Evolutionary conservation across 352 stramenopile genomes (phyloP).

Genomic region (Pythium coloratum): DNA sequence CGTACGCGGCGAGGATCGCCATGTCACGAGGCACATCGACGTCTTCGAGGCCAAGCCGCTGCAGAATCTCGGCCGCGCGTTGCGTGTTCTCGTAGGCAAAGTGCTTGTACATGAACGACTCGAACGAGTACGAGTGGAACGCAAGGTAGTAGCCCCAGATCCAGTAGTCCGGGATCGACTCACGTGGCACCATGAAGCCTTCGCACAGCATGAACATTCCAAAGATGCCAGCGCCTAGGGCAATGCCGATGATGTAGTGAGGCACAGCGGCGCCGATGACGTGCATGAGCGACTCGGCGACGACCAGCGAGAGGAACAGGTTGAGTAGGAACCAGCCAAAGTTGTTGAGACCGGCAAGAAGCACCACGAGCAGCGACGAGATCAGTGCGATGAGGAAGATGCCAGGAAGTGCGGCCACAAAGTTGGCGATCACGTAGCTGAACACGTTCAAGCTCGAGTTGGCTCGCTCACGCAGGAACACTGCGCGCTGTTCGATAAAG

Average conservation of each 20-base stretch:
- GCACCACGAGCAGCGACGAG: slow-evolving; percentile 33
- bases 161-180: slow-evolving; percentile 40
- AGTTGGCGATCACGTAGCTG: slow-evolving; percentile 58
- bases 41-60: slow-evolving; percentile 27
- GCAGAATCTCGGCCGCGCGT: slow-evolving; percentile 18
- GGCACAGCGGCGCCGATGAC: slow-evolving; percentile 44
- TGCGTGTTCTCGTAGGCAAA: slow-evolving; percentile 25
- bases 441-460: slow-evolving; percentile 62
- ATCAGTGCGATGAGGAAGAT: slow-evolving; percentile 47
- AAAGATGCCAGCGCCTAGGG: slow-evolving; percentile 47
- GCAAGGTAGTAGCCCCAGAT: slow-evolving; percentile 54
- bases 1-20: slow-evolving; percentile 27
- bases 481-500: slow-evolving; percentile 75
- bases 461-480: slow-evolving; percentile 66
- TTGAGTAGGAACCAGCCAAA: slow-evolving; percentile 36
- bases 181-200: slow-evolving; percentile 48
- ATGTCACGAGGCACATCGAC: slow-evolving; percentile 31
- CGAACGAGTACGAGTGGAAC: slow-evolving; percentile 61
- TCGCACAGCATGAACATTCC: slow-evolving; percentile 59
- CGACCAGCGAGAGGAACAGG: slow-evolving; percentile 49
- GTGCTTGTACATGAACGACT: slow-evolving; percentile 51
- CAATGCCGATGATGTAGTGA: slow-evolving; percentile 62
- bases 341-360: slow-evolving; percentile 33
- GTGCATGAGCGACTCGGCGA: slow-evolving; percentile 49
- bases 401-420: slow-evolving; percentile 45